Evolutionary conservation across 192 early-diverging fungal genomes (phyloP), one percentile per base, ranked within the genome.

Genomic region (Coemansia sp.): DNA sequence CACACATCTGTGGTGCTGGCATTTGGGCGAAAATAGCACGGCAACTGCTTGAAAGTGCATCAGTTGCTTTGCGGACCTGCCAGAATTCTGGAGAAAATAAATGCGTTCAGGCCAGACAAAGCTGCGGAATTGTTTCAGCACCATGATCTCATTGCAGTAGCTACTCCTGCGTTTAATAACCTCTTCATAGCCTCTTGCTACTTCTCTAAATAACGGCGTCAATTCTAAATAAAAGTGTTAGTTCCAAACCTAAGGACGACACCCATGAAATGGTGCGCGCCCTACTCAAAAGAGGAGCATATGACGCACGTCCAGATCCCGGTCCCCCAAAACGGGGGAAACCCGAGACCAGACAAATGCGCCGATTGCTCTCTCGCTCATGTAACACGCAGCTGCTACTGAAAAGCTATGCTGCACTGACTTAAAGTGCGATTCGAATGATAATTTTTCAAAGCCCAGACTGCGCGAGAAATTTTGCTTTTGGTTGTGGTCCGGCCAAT

Each of bases 191-290:
- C 40, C 15, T n/a, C n/a, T 5, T n/a, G 2, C 11, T 15, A 44
- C 40, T 44, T 44, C 40, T n/a, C 0, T 14, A n/a, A 12, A n/a
- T 44, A 44, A 44, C 31, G 31, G 31, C 31, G 6, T 34, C 31
- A 34, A 8, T 34, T 5, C 31, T 34, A 34, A 48, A 25, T 26
- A 20, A 26, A 25, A 19, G 53, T 81, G 72, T 75, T 65, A 81
- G 78, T 20, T 70, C 78, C 78, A 72, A 68, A 71, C 74, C 78
- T 81, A 81, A 81, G 78, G 78, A 64, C 72, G 78, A 48, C 78
- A 52, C 47, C 31, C 72, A 65, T 64, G 6, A 44, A 42, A 54
- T 50, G 52, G 28, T 28, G 55, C 62, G 65, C 72, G 68, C 62
- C 78, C 74, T 77, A 81, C 78, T 81, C 78, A 61, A 74, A 61